Conservation (phyloP, 2,329 filamentous ascomycete genomes). For the Chrysoporthe cubensis region DNA sequence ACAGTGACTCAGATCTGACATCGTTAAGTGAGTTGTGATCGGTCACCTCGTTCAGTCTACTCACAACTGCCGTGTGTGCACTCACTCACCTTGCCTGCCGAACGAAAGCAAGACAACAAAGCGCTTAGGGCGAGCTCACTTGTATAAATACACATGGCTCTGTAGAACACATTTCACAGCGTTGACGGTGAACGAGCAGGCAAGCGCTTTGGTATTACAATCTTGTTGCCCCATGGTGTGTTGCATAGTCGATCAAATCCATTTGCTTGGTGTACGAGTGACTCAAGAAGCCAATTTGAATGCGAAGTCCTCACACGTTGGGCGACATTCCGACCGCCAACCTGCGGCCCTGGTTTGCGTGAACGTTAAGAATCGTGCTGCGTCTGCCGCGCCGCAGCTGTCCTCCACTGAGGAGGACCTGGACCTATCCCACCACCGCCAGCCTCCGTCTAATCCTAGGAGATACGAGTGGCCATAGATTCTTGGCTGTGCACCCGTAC, state of each 20-base stretch:
- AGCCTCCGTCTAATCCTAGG: background rate
- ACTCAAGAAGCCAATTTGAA: background rate
- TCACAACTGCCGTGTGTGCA: background rate
- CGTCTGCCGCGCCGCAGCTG: background rate
- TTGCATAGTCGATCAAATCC: background rate
- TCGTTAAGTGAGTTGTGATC: conserved; percentile 1
- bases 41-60: background rate
- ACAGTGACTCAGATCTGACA: conserved; percentile 24
- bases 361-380: background rate
- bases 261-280: background rate
- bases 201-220: background rate
- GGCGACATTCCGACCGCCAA: background rate
- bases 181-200: background rate
- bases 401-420: background rate
- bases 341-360: background rate
- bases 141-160: background rate
- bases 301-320: background rate
- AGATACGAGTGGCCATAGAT: background rate
- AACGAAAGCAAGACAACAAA: background rate
- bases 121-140: background rate
- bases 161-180: background rate
- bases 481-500: background rate
- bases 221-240: background rate
- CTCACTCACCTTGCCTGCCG: background rate
- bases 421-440: background rate